phyloP scores from a whole-genome alignment of 805 yeast species.

The Saccharomycopsis synnaedendra region DNA sequence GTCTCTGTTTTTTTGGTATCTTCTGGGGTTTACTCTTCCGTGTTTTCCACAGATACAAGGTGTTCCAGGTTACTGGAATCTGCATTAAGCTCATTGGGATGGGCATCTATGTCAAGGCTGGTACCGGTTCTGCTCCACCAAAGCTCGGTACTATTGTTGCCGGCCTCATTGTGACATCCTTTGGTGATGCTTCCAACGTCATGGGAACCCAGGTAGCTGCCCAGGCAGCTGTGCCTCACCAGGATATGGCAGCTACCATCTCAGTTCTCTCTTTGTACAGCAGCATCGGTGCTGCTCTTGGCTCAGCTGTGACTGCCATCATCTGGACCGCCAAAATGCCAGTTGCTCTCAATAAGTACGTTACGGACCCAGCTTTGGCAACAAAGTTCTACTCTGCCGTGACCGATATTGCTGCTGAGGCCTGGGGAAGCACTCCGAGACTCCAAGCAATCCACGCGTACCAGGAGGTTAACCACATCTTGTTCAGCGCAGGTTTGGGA shows the following conservation, averaged over 20 bases:
- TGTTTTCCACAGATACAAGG: slow-evolving; percentile 27
- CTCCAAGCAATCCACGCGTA: slow-evolving; percentile 25
- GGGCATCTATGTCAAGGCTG: slow-evolving; percentile 20
- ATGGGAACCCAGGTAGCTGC: slow-evolving; percentile 27
- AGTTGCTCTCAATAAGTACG: slow-evolving; percentile 20
- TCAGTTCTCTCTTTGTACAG: slow-evolving; percentile 26
- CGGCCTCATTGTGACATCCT: slow-evolving; percentile 26
- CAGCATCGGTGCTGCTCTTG: slow-evolving; percentile 25
- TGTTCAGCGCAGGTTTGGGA: slow-evolving; percentile 23
- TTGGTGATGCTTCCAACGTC: slow-evolving; percentile 30
- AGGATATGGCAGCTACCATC: slow-evolving; percentile 30
- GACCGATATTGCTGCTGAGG: slow-evolving; percentile 20
- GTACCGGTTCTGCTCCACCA: slow-evolving; percentile 17
- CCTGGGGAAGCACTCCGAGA: slow-evolving; percentile 22
- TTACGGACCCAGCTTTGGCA: slow-evolving; percentile 22
- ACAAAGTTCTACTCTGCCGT: slow-evolving; percentile 19
- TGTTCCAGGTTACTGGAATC: slow-evolving; percentile 26
- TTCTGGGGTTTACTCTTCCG: slow-evolving; percentile 26
- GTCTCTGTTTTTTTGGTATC: slow-evolving; percentile 28
- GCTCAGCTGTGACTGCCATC: slow-evolving; percentile 29
- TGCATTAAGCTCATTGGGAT: slow-evolving; percentile 25
- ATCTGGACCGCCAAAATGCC: slow-evolving; percentile 27
- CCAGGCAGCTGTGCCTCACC: slow-evolving; percentile 32
- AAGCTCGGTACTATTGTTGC: slow-evolving; percentile 22
- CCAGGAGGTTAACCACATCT: slow-evolving; percentile 21